These are phyloP conservation scores for Ampelocalamus luodianensis DNA, from an alignment of 176 grass and related monocot species.

Conservation along the genomic window DNA sequence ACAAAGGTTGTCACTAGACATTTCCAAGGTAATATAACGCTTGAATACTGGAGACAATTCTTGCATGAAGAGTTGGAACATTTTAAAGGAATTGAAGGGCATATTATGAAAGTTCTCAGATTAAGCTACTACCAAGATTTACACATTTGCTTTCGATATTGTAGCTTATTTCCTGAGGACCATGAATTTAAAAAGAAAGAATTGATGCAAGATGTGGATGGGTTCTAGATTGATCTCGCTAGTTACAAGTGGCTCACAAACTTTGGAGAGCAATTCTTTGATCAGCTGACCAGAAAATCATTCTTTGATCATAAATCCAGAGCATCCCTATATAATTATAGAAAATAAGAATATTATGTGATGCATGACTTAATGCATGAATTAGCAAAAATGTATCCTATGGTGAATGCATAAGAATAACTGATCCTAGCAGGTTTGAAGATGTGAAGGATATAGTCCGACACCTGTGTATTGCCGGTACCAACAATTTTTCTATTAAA, in stretches of 20 bases:
- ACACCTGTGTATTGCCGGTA: background rate
- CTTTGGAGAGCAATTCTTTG: slow-evolving; percentile 34
- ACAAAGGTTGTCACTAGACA: slow-evolving; percentile 51
- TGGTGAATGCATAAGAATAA: slow-evolving; percentile 38
- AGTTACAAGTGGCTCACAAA: background rate
- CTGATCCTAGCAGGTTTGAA: background rate
- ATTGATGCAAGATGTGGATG: slow-evolving; percentile 57
- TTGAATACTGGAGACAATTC: slow-evolving; percentile 40
- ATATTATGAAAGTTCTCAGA: slow-evolving; percentile 48
- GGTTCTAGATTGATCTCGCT: slow-evolving; percentile 43
- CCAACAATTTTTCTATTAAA: background rate
- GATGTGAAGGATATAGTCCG: background rate
- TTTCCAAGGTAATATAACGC: slow-evolving; percentile 17
- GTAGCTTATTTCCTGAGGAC: slow-evolving; percentile 51
- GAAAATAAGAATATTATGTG: background rate
- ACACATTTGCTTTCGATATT: slow-evolving; percentile 65
- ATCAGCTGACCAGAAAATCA: slow-evolving; percentile 51
- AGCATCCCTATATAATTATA: background rate
- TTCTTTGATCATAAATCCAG: slow-evolving; percentile 44
- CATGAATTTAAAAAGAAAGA: slow-evolving; percentile 24
- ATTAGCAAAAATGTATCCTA: slow-evolving; percentile 42
- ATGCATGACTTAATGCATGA: slow-evolving; percentile 59
- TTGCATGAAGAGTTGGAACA: slow-evolving; percentile 25
- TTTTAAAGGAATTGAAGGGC: slow-evolving; percentile 32
- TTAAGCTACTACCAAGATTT: slow-evolving; percentile 54